Base-by-base conservation (phyloP, 2,329 filamentous ascomycete genomes). In the Xenosphaeropsis pyriputrescens region DNA sequence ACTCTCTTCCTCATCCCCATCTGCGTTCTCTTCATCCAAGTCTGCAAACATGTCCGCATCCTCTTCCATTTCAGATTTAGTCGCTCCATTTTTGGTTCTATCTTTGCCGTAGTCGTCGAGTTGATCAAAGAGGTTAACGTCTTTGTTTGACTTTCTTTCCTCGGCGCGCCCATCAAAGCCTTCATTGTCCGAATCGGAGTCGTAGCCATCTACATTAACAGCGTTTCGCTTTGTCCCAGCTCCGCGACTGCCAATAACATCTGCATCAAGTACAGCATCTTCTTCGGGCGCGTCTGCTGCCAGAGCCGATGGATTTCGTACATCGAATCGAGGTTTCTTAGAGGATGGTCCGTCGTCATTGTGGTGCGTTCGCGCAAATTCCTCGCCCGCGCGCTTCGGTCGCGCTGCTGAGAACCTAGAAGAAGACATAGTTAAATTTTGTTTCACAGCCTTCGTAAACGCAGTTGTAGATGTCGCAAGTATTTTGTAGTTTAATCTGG, bases 151-250 rank as follows among this genome's bases (percentile, higher is more conserved):
- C 41, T 54, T 65, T 45, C 72, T 71, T 39, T 70, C 69, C 41
- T 78, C 75, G 5, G 82, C 80, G 37, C 83, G 73, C 22, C 71
- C 72, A 48, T 91, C 74, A 57, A 94, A 93, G 33, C 83, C 86
- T 54, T 96, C 91, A 46, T 93, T 89, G 37, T 81, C 75, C 2
- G 89, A 93, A 59, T 98, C 91, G 8, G 82, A 91, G 49, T 96
- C 89, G 61, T 96, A 98, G 36, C 91, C 91, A 53, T 96, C 91
- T 31, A 98, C 76, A 52, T 96, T 95, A 39, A 98, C 84, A 0
- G 89, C 91, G 47, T 89, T 89, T 44, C 91, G 84, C 57, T 94
- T 94, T 1, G 85, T 84, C 31, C 76, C 72, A 22, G 74, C 70
- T 1, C 74, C 74, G 14, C 75, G 69, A 37, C 70, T 71, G 13